Evolutionary conservation across 2,329 filamentous ascomycete species (phyloP).

Genomic region (Aspergillus ustus): DNA sequence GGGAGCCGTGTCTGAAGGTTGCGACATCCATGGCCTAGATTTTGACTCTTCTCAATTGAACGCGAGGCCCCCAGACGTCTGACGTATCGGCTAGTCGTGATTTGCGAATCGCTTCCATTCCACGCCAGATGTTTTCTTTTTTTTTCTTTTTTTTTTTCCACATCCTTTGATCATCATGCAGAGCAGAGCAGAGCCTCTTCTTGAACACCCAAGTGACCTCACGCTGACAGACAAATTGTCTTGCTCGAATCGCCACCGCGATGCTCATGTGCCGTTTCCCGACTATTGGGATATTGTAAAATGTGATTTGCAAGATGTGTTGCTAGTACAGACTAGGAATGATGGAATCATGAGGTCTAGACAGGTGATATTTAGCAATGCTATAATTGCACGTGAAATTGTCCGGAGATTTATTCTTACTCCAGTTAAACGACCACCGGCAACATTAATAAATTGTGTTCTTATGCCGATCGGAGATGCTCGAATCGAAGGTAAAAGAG

Average conservation of each 20-base stretch:
- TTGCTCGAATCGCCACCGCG: not conserved
- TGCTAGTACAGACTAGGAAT: not conserved
- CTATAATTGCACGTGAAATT: constrained; percentile 19
- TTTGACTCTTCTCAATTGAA: not conserved
- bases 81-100: not conserved
- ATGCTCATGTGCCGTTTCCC: not conserved
- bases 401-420: constrained; percentile 4
- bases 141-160: not conserved
- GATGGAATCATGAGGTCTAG: not conserved
- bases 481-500: not conserved
- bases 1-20: not conserved
- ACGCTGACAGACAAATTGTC: not conserved
- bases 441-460: constrained; percentile 1
- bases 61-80: not conserved
- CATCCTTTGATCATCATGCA: constrained; percentile 2
- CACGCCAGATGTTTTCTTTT: not conserved
- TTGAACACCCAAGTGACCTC: not conserved
- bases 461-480: constrained; percentile 11
- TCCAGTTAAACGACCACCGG: not conserved
- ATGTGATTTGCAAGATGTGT: not conserved
- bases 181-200: constrained; percentile 5
- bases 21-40: not conserved
- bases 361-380: not conserved
- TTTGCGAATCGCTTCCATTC: constrained; percentile 6
- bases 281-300: not conserved